phyloP scores from a whole-genome alignment of 164 flowering plant species.

The Sedum album region DNA sequence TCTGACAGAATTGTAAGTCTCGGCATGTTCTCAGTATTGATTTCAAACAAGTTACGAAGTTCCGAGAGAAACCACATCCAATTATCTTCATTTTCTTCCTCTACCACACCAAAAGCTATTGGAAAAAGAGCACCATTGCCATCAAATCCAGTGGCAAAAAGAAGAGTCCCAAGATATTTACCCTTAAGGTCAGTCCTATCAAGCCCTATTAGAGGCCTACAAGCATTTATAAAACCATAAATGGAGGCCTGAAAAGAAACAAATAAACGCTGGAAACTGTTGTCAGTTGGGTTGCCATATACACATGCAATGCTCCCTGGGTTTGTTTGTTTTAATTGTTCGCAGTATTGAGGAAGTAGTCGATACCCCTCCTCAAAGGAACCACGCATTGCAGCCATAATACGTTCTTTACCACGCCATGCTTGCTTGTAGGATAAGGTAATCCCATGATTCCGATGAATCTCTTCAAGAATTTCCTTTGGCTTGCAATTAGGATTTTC shows the following conservation, averaged over 20 bases:
- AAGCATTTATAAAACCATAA: conserved; percentile 82
- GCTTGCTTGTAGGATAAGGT: conserved; percentile 90
- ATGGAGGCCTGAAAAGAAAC: conserved; percentile 91
- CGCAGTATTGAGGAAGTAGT: conserved; percentile 78
- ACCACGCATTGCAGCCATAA: conserved; percentile 91
- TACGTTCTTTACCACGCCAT: conserved; percentile 91
- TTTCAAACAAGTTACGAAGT: conserved; percentile 52
- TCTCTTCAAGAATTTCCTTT: conserved; percentile 90
- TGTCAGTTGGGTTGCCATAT: conserved; percentile 56
- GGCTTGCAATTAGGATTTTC: conserved; percentile 90
- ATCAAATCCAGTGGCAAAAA: conserved; percentile 63
- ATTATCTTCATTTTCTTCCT: conserved; percentile 60
- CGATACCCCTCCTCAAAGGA: conserved; percentile 92
- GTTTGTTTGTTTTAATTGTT: conserved; percentile 71
- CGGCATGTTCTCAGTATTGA: conserved; percentile 71
- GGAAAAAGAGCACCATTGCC: conserved; percentile 71
- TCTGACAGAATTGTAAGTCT: conserved; percentile 63
- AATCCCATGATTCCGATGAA: conserved; percentile 77
- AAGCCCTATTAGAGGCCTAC: conserved; percentile 83
- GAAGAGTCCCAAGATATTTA: conserved; percentile 82
- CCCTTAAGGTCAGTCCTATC: conserved; percentile 67
- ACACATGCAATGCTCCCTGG: conserved; percentile 91
- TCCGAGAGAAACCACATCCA: conserved; percentile 83
- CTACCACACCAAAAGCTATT: conserved; percentile 68
- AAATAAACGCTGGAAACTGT: conserved; percentile 79